These are phyloP conservation scores for Lactarius evosmus DNA, from an alignment of 768 basidiomycete species.

Conservation along the genomic window DNA sequence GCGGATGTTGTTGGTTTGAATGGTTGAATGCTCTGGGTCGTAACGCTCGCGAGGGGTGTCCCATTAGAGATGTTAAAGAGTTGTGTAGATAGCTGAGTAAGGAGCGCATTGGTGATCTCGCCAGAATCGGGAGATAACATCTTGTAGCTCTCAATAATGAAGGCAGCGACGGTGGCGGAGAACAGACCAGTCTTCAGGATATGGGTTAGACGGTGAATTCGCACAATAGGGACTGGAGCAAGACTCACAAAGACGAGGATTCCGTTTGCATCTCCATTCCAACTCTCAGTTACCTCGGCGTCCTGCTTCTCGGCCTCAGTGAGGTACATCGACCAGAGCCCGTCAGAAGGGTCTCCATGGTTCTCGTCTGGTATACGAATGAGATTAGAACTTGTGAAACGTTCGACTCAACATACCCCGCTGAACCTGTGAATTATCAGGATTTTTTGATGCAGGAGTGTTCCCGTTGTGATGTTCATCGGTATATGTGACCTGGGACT, in stretches of 20 bases:
- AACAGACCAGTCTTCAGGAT: conserved; percentile 19
- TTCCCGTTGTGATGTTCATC: too few relatives aligned
- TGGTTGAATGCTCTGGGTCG: background rate
- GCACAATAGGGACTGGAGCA: background rate
- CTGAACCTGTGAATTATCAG: too few relatives aligned
- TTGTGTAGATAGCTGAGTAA: conserved; percentile 18
- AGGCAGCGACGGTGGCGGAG: conserved; percentile 15
- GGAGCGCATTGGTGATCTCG: background rate
- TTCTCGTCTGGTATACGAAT: conserved; percentile 3
- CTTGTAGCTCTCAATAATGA: conserved; percentile 20
- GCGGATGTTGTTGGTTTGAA: conserved; percentile 8
- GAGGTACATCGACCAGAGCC: conserved; percentile 16
- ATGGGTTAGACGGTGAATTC: background rate
- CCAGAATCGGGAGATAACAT: conserved; percentile 4
- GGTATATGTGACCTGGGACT: too few relatives aligned
- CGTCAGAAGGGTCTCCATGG: conserved; percentile 3
- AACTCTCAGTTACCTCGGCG: conserved; percentile 1
- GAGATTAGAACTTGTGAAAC: background rate
- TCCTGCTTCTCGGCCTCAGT: conserved; percentile 10
- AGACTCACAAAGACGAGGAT: conserved; percentile 16
- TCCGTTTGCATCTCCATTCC: conserved; percentile 8
- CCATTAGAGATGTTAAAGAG: background rate
- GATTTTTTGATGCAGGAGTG: background rate
- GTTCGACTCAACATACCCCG: background rate
- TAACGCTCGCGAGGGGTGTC: background rate